Percentiles rank a stretch among this genome's conserved stretches.
These are phyloP conservation scores for Penicillium olsonii DNA, from an alignment of 2,329 filamentous ascomycete genomes.

Conservation along the genomic window DNA sequence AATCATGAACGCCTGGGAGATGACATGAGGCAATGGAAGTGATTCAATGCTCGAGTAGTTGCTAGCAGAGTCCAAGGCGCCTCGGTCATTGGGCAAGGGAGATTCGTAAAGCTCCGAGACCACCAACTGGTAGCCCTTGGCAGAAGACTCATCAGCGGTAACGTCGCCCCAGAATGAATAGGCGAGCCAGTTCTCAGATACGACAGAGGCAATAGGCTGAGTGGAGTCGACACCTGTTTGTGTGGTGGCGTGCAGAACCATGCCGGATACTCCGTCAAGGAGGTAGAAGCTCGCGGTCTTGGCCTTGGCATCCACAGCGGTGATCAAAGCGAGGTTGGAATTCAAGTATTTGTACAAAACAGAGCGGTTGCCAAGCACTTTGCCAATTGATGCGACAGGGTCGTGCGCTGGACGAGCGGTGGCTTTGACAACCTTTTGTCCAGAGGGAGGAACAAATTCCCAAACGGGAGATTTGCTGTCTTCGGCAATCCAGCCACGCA, in stretches of 20 bases:
- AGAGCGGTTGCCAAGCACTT: constrained; percentile 85
- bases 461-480: constrained; percentile 57
- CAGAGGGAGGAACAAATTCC: constrained; percentile 68
- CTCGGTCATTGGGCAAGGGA: constrained; percentile 77
- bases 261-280: constrained; percentile 82
- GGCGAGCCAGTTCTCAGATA: constrained; percentile 94
- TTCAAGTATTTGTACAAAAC: constrained; percentile 98
- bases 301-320: constrained; percentile 60
- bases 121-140: constrained; percentile 83
- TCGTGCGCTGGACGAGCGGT: constrained; percentile 73
- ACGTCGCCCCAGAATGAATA: constrained; percentile 73
- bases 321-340: constrained; percentile 78
- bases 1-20: constrained; percentile 79
- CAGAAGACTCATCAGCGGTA: constrained; percentile 43
- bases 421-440: constrained; percentile 68
- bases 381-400: constrained; percentile 90
- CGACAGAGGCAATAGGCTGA: constrained; percentile 72
- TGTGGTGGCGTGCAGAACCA: constrained; percentile 69
- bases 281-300: constrained; percentile 70
- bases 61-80: constrained; percentile 66
- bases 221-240: constrained; percentile 73
- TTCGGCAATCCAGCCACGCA: constrained; percentile 46
- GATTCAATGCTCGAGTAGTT: constrained; percentile 71
- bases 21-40: constrained; percentile 68
- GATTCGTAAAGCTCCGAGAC: constrained; percentile 92